These are phyloP conservation scores for Coemansia sp. DNA, from an alignment of 192 early-diverging fungal genomes.

Conservation along the genomic window DNA sequence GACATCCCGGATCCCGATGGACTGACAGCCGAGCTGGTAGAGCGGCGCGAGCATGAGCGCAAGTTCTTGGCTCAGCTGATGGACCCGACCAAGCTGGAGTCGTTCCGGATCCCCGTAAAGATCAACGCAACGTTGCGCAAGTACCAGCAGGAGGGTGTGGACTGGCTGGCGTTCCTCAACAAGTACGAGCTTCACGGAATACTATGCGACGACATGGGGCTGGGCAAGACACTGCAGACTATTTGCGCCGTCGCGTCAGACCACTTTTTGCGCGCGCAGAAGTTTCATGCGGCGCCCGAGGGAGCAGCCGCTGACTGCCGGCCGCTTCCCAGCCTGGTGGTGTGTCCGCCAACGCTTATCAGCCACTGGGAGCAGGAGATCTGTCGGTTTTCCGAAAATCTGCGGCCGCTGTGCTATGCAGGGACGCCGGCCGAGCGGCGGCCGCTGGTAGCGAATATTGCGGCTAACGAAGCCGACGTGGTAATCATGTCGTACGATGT, in stretches of 20 bases:
- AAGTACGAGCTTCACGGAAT: constrained; percentile 97
- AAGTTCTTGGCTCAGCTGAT: constrained; percentile 92
- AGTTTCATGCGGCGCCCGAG: constrained; percentile 52
- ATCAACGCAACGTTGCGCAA: constrained; percentile 90
- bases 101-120: constrained; percentile 82
- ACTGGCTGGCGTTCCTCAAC: constrained; percentile 97
- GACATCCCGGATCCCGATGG: constrained; percentile 94
- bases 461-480: constrained; percentile 62
- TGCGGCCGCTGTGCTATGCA: constrained; percentile 83
- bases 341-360: constrained; percentile 93
- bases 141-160: constrained; percentile 99
- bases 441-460: constrained; percentile 58
- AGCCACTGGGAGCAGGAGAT: constrained; percentile 98
- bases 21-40: constrained; percentile 74
- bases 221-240: constrained; percentile 96
- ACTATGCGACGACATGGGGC: constrained; percentile 98
- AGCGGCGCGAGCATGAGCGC: constrained; percentile 84
- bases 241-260: constrained; percentile 94
- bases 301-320: constrained; percentile 61
- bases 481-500: constrained; percentile 97
- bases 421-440: constrained; percentile 79
- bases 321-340: constrained; percentile 84
- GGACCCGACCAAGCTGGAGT: constrained; percentile 83
- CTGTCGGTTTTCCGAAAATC: constrained; percentile 66
- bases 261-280: constrained; percentile 69